Evolutionary conservation across 768 basidiomycete genomes (phyloP), one percentile per base, ranked within the genome.

Genomic region (Paxillus rubicundulus): DNA sequence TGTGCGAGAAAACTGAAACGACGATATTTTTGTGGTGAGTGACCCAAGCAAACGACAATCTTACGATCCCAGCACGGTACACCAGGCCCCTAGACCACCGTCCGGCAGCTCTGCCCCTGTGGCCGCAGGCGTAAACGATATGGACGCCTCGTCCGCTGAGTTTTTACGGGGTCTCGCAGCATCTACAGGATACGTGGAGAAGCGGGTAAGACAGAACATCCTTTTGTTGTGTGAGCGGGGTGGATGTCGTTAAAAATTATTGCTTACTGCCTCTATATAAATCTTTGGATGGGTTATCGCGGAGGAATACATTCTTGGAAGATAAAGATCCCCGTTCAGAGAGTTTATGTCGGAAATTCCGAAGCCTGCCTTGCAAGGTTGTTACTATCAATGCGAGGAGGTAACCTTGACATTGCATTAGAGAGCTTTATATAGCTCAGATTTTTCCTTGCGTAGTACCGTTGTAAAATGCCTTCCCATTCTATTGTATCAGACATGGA

Each of bases 21-120:
- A 47, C 4, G 14, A 14, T n/a, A 4, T 24, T 24, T 63, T 2
- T n/a, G 42, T 5, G 5, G 5, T 38, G 6, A 14, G 12, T 2
- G 16, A 52, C 1, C 0, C 9, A 8, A 21, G 8, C 1, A 4
- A 41, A 4, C 12, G 9, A 14, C 1, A 14, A 53, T 43, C 64
- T 57, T 58, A 68, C 64, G 48, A 54, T 56, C 66, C 66, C 1
- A 59, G 44, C 5, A 63, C 63, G 2, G 66, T 57, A 38, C 64
- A 68, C 64, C 61, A 63, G 7, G 59, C 66, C 8, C 27, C 61
- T 14, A 53, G 13, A 27, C 67, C 61, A 3, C 56, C 54, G 4
- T 50, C 52, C 5, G 21, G 39, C 27, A 37, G 10, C 13, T 32
- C 43, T 14, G 27, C 4, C 3, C 41, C 38, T 3, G 36, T 5